Evolutionary conservation across 2,329 filamentous ascomycete genomes (phyloP).

Genomic region (Verticillium nubilum): DNA sequence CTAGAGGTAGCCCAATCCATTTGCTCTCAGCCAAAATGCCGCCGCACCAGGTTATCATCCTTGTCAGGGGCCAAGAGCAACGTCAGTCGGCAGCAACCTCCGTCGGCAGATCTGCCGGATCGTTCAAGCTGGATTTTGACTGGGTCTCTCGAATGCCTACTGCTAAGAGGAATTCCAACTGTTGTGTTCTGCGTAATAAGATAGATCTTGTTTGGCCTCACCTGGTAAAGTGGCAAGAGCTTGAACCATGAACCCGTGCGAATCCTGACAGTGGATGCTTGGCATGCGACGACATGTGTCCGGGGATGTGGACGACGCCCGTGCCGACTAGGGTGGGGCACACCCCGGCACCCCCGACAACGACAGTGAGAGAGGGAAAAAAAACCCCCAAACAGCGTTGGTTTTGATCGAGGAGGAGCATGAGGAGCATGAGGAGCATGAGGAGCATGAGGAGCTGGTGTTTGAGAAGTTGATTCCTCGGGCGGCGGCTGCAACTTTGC

Average conservation of each 20-base stretch:
- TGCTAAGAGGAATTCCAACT: background rate
- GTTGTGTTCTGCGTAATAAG: background rate
- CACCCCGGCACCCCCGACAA: background rate
- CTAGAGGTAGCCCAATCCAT: no score
- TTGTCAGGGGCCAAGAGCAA: background rate
- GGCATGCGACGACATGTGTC: background rate
- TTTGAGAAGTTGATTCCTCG: no score
- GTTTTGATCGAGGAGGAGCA: background rate
- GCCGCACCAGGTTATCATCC: background rate
- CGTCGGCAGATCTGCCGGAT: background rate
- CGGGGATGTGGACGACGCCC: background rate
- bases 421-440: no score
- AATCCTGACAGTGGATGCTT: background rate
- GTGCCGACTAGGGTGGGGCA: background rate
- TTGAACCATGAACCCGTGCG: background rate
- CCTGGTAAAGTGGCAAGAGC: background rate
- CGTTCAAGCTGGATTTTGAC: background rate
- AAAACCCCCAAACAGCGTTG: background rate
- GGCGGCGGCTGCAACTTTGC: background rate
- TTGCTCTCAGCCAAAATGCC: no score
- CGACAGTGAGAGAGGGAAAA: background rate
- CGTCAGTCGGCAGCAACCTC: background rate
- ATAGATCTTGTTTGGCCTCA: background rate
- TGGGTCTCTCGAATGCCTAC: background rate
- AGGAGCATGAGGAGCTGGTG: no score